Conservation (phyloP, 2,329 filamentous ascomycete species). For the Rutstroemia sp. region DNA sequence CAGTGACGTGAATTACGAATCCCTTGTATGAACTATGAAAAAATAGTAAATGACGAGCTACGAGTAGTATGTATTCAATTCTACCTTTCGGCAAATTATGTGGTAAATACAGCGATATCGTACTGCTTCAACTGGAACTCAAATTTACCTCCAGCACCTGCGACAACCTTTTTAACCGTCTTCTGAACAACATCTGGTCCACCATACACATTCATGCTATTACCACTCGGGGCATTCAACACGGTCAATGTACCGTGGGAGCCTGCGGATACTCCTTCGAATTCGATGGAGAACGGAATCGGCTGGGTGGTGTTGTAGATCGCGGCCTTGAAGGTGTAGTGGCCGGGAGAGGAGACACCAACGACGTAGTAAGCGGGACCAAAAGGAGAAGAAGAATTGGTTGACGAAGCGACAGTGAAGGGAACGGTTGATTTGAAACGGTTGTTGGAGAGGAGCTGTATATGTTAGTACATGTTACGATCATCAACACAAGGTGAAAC, state of each 20-base stretch:
- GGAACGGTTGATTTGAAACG: slow-evolving; percentile 6
- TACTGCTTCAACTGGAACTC: slow-evolving; percentile 10
- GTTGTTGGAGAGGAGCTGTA: slow-evolving; percentile 4
- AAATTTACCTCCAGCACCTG: not conserved
- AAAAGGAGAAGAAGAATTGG: slow-evolving; percentile 1
- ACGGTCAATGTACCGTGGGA: not conserved
- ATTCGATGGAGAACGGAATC: slow-evolving; percentile 3
- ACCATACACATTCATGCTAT: slow-evolving; percentile 2
- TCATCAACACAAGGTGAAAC: not conserved
- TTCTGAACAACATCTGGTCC: slow-evolving; percentile 1
- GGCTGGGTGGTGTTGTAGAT: slow-evolving; percentile 8
- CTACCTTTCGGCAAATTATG: not conserved
- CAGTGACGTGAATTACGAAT: too few species aligned
- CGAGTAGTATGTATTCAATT: too few species aligned
- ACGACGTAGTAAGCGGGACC: slow-evolving; percentile 8
- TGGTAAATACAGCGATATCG: slow-evolving; percentile 10
- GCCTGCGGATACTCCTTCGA: slow-evolving; percentile 2
- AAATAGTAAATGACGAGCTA: too few species aligned
- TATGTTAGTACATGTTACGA: not conserved
- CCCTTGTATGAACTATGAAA: too few species aligned
- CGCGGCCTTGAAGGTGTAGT: slow-evolving; percentile 8
- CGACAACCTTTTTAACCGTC: not conserved
- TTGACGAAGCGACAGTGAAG: not conserved
- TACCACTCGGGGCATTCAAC: slow-evolving; percentile 1
- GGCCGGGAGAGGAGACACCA: not conserved